phyloP scores from a whole-genome alignment of 1,284 basidiomycete species.

The Austroboletus novae-zelandiae region DNA sequence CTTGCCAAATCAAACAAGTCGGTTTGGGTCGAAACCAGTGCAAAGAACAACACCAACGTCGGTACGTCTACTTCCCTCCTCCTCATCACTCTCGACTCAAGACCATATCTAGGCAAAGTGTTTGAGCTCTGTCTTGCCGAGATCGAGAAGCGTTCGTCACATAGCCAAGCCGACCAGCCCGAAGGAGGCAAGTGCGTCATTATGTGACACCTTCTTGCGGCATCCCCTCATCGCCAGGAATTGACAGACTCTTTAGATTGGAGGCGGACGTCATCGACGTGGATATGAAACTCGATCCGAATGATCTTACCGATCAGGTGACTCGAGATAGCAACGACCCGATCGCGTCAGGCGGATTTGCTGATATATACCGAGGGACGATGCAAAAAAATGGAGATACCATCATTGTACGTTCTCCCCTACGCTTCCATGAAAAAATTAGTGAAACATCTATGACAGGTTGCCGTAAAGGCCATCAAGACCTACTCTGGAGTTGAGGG shows the following conservation, averaged over 20 bases:
- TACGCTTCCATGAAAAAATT: no score
- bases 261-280: no score
- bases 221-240: not conserved
- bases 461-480: conserved; percentile 20
- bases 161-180: conserved; percentile 56
- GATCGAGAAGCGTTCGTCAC: conserved; percentile 74
- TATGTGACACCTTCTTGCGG: conserved; percentile 51
- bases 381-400: conserved; percentile 10
- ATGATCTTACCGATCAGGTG: conserved; percentile 8
- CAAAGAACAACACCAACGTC: conserved; percentile 87
- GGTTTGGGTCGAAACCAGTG: conserved; percentile 86
- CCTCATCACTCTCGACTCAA: conserved; percentile 6
- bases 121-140: conserved; percentile 87
- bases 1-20: conserved; percentile 74
- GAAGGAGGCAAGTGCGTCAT: conserved; percentile 59
- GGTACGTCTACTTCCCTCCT: conserved; percentile 48
- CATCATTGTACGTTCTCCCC: no score
- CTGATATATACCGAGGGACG: no score
- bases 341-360: no score
- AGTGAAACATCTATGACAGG: conserved; percentile 3
- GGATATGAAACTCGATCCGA: no score
- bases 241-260: no score
- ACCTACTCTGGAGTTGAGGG: conserved; percentile 3
- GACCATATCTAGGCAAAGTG: conserved; percentile 63
- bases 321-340: not conserved